phyloP scores from a whole-genome alignment of 2,329 filamentous ascomycete genomes.

The Zasmidium citrigriseum region DNA sequence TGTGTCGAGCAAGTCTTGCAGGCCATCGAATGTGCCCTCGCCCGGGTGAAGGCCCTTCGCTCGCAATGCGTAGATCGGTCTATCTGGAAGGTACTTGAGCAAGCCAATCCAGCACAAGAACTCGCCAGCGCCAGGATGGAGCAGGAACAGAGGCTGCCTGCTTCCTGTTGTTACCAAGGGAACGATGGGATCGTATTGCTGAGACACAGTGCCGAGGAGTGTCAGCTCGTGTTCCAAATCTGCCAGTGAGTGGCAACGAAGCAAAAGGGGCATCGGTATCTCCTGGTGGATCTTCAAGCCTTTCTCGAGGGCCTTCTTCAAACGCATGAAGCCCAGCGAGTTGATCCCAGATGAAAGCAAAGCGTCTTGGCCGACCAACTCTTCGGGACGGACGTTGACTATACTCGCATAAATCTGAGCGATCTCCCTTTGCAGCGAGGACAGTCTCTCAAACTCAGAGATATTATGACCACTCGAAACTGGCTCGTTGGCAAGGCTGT shows the following conservation, averaged over 20 bases:
- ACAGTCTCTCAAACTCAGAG: neutral
- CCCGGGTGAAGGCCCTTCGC: slow-evolving; percentile 46
- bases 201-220: slow-evolving; percentile 18
- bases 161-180: slow-evolving; percentile 28
- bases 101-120: slow-evolving; percentile 42
- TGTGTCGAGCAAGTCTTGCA: slow-evolving; percentile 42
- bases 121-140: slow-evolving; percentile 44
- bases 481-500: neutral
- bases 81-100: slow-evolving; percentile 40
- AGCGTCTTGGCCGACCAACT: slow-evolving; percentile 16
- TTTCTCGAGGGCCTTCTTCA: slow-evolving; percentile 24
- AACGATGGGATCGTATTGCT: slow-evolving; percentile 36
- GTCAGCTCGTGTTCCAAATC: slow-evolving; percentile 21
- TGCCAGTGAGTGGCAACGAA: slow-evolving; percentile 21
- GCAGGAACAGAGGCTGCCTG: slow-evolving; percentile 36
- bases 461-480: slow-evolving; percentile 2
- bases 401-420: slow-evolving; percentile 18
- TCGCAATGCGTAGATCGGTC: slow-evolving; percentile 52
- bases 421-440: slow-evolving; percentile 21
- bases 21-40: slow-evolving; percentile 40
- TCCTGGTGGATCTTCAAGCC: slow-evolving; percentile 21
- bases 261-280: slow-evolving; percentile 18
- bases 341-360: slow-evolving; percentile 20
- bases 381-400: slow-evolving; percentile 10
- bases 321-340: slow-evolving; percentile 22